Percentiles rank a stretch among this genome's conserved stretches.
phyloP scores from a whole-genome alignment of 2,329 filamentous ascomycete species.

The Neofusicoccum umdonicola region DNA sequence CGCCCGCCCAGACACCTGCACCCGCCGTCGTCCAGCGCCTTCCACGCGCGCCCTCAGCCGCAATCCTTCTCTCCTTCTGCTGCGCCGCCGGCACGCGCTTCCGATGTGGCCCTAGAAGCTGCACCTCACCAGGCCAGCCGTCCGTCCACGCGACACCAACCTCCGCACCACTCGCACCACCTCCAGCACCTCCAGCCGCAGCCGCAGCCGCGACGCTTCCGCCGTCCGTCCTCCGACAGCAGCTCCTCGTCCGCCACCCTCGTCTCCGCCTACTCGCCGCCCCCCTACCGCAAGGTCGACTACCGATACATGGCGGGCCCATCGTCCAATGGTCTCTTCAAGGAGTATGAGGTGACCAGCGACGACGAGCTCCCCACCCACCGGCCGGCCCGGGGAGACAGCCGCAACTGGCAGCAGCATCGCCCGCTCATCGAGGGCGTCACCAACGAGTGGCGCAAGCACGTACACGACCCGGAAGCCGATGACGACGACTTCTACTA shows the following conservation, averaged over 20 bases:
- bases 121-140: background rate
- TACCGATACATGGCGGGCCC: slow-evolving; percentile 16
- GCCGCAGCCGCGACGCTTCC: background rate
- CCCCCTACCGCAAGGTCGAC: background rate
- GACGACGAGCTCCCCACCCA: slow-evolving; percentile 13
- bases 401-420: slow-evolving; percentile 14
- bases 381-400: background rate
- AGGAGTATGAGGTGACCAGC: background rate
- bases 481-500: slow-evolving; percentile 41
- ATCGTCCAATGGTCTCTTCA: slow-evolving; percentile 3
- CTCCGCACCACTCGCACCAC: background rate
- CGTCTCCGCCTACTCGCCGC: slow-evolving; percentile 2
- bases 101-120: background rate
- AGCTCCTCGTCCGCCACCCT: slow-evolving; percentile 14
- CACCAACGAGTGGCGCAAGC: slow-evolving; percentile 24
- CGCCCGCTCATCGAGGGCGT: slow-evolving; percentile 24
- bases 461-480: slow-evolving; percentile 38
- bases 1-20: background rate
- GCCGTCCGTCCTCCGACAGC: background rate
- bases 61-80: background rate
- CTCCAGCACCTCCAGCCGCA: background rate
- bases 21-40: background rate
- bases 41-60: background rate
- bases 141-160: background rate
- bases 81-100: slow-evolving; percentile 3